A percentile compares a stretch with the other conserved stretches of the same genome.
These are phyloP conservation scores for Cryptosporidium viatorum DNA, from an alignment of 169 alveolate species.

Conservation along the genomic window DNA sequence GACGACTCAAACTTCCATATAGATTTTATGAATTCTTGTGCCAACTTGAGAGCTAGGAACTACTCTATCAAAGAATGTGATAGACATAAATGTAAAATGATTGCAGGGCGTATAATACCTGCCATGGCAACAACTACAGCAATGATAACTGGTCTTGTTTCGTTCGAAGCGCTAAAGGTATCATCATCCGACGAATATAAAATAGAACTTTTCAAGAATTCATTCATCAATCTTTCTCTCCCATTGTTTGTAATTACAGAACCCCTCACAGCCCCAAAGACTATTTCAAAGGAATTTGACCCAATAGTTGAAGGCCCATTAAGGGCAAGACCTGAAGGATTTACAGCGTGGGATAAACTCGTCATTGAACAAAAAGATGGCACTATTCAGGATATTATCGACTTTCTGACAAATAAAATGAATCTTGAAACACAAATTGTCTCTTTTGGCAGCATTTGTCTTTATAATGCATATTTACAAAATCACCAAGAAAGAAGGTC, in stretches of 20 bases:
- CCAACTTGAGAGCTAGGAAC: slow-evolving; percentile 97
- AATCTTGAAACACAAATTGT: slow-evolving; percentile 88
- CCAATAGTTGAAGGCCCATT: slow-evolving; percentile 95
- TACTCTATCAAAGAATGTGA: slow-evolving; percentile 93
- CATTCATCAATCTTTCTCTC: slow-evolving; percentile 94
- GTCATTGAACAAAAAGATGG: slow-evolving; percentile 83
- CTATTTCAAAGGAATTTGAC: slow-evolving; percentile 90
- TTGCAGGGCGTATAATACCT: slow-evolving; percentile 99
- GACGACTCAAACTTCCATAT: slow-evolving; percentile 98
- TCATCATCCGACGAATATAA: slow-evolving; percentile 85
- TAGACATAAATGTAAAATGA: slow-evolving; percentile 95
- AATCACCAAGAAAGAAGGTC: slow-evolving; percentile 84
- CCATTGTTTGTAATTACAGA: slow-evolving; percentile 92
- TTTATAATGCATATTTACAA: slow-evolving; percentile 89
- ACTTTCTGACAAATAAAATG: slow-evolving; percentile 79
- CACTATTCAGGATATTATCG: slow-evolving; percentile 80
- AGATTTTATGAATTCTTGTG: slow-evolving; percentile 95
- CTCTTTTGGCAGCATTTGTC: slow-evolving; percentile 90
- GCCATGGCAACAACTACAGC: slow-evolving; percentile 99
- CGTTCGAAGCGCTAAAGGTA: slow-evolving; percentile 84
- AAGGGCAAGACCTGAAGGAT: slow-evolving; percentile 94
- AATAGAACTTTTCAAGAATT: slow-evolving; percentile 89
- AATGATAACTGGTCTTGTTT: slow-evolving; percentile 97
- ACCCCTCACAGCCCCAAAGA: slow-evolving; percentile 89
- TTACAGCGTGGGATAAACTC: slow-evolving; percentile 97